phyloP scores from a whole-genome alignment of 805 yeast species.

The Ogataea nakhonphanomensis region DNA sequence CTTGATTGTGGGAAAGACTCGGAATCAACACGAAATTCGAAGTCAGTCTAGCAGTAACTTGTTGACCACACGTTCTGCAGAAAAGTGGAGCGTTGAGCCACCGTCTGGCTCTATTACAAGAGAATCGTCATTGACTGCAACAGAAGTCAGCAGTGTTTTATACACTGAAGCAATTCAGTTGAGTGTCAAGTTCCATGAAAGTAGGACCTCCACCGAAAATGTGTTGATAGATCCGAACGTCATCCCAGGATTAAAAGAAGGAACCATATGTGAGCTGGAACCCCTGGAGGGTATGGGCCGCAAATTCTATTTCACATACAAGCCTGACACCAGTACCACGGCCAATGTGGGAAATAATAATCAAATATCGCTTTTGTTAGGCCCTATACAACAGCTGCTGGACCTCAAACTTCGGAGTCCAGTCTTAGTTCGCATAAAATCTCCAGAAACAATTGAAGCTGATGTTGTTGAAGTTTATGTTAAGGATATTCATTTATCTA shows the following conservation, averaged over 20 bases:
- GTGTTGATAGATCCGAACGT: slow-evolving; percentile 60
- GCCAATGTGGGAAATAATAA: slow-evolving; percentile 22
- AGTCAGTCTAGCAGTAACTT: slow-evolving; percentile 14
- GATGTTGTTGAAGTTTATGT: slow-evolving; percentile 80
- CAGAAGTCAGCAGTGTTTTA: neutral
- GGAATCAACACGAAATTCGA: slow-evolving; percentile 18
- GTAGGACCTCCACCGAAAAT: slow-evolving; percentile 51
- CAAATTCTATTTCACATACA: slow-evolving; percentile 44
- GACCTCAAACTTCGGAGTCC: slow-evolving; percentile 66
- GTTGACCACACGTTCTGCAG: slow-evolving; percentile 1
- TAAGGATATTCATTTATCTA: slow-evolving; percentile 73
- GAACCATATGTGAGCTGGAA: slow-evolving; percentile 70
- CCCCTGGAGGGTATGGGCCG: slow-evolving; percentile 38
- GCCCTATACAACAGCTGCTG: slow-evolving; percentile 54
- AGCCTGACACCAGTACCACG: slow-evolving; percentile 16
- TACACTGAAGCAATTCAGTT: slow-evolving; percentile 37
- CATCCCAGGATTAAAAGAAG: slow-evolving; percentile 64
- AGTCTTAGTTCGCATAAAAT: slow-evolving; percentile 53
- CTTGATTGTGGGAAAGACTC: slow-evolving; percentile 29
- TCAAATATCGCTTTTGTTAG: slow-evolving; percentile 55
- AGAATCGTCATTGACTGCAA: neutral
- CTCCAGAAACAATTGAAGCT: slow-evolving; percentile 52
- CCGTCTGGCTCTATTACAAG: neutral
- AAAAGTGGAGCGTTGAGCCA: slow-evolving; percentile 2
- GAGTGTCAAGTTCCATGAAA: slow-evolving; percentile 63